Evolutionary conservation across 441 rosid species (phyloP).

Genomic region (Croton laevigatus): DNA sequence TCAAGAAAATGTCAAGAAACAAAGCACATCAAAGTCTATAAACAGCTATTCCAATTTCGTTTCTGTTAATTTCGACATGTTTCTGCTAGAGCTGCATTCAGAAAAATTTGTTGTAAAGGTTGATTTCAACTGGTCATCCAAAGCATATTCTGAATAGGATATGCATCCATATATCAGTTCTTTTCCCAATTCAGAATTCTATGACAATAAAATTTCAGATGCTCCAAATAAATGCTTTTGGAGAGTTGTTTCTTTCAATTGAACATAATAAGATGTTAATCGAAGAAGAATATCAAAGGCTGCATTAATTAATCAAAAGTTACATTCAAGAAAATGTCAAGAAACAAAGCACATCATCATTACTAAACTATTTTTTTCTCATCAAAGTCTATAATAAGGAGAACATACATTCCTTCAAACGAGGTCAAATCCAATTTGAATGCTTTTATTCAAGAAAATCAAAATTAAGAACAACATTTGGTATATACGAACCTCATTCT

Average conservation of each 20-base stretch:
- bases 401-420: background rate
- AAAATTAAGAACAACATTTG: too few species aligned
- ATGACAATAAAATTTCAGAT: constrained; percentile 31
- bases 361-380: too few species aligned
- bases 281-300: too few species aligned
- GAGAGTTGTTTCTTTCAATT: constrained; percentile 27
- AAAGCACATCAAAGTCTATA: background rate
- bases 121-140: constrained; percentile 2
- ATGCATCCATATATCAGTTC: constrained; percentile 28
- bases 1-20: background rate
- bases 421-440: background rate
- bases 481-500: too few species aligned
- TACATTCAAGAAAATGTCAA: too few species aligned
- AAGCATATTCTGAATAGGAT: constrained; percentile 24
- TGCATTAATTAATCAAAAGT: too few species aligned
- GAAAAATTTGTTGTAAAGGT: constrained; percentile 24
- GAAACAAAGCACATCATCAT: too few species aligned
- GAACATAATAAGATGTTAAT: too few species aligned
- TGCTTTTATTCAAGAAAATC: too few species aligned
- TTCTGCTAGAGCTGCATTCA: constrained; percentile 20
- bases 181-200: constrained; percentile 40
- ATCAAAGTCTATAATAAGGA: too few species aligned
- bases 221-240: constrained; percentile 26
- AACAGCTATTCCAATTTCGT: background rate
- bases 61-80: background rate